Evolutionary conservation across 495 filamentous ascomycete species (phyloP), one percentile per base, ranked within the genome.

Genomic region (Aspergillus affinis): DNA sequence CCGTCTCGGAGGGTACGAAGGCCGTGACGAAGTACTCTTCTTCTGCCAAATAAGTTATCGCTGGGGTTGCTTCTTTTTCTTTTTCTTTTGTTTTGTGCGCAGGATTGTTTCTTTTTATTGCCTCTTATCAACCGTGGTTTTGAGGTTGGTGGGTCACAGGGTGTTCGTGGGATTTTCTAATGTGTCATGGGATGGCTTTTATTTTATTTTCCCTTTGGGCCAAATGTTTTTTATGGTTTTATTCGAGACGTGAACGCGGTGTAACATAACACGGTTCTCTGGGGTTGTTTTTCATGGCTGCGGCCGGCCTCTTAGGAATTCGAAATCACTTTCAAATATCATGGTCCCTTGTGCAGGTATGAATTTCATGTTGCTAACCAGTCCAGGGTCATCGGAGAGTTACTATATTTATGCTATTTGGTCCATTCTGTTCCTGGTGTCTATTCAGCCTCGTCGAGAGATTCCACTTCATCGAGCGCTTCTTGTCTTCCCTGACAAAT

Each of bases 1-100:
- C 94, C 69, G 94, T 98, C 29, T 98, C 94, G 67, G 94, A 98
- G 81, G 94, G 94, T 71, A 98, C 94, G 76, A 98, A 98, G 92
- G 94, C 94, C 57, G 94, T 98, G 65, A 98, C 94, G 85, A 98
- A 98, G 87, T 98, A 98, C 86, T 97, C 93, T 65, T 97, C 93
- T 54, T 97, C 93, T 67, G 95, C 93, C 77, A 98, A 98, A 91
- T 98, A 96, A 86, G 80, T 77, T 65, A 70, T 69, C 78, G 72
- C 50, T 69, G 61, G 65, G 61, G 64, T 69, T 70, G 63, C 75
- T 69, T 70, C 62, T 59, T 73, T 70, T 66, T 75, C n/a, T 68
- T 70, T 68, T 65, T 69, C 74, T 76, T 52, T 27, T 21, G 21
- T 52, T 52, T 71, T 73, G 12, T 41, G 36, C 81, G 75, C 69